Evolutionary conservation across 2,329 filamentous ascomycete species (phyloP), one percentile per base, ranked within the genome.

Genomic region (Plenodomus biglobosus): DNA sequence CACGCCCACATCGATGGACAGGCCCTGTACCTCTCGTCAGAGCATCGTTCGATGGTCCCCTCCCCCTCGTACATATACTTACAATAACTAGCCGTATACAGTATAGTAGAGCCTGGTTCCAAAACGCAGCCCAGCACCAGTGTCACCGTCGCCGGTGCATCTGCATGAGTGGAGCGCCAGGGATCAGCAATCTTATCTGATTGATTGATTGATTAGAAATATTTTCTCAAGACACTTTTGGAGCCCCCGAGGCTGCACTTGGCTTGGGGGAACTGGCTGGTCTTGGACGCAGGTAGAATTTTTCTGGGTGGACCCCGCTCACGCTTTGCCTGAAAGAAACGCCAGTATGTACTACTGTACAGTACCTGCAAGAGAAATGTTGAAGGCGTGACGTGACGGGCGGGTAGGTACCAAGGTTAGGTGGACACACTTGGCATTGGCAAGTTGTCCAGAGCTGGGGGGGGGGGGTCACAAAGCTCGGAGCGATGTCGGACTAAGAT

Each of bases 231-330:
- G 22, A 5, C 22, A 5, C 5, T 15, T 15, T 8, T 3, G 15
- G 3, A 32, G 27, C 27, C 6, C 6, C 27, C 15, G 6, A 32
- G 27, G 6, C 27, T 11, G 27, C 27, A 11, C 27, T 32, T 24
- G 22, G 22, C 5, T 24, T 24, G 22, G 22, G n/a, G n/a, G n/a
- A n/a, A n/a, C n/a, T n/a, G n/a, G n/a, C 17, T 46, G 49, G 59
- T 62, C 60, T 63, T 66, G 46, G n/a, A 55, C 52, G 55, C 51
- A 61, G 50, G 56, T 46, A 61, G 68, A 58, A n/a, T n/a, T 59
- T 65, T 66, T 66, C 52, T 42, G 21, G 42, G 15, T 20, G 43
- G 56, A n/a, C 55, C 61, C 65, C 66, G 58, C 60, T 57, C n/a
- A 50, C 59, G 50, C 62, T 59, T 64, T n/a, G n/a, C n/a, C n/a